Percentiles rank a stretch among this genome's conserved stretches.
phyloP scores from a whole-genome alignment of 129 eudicot genomes.

The Escallonia herrerae region DNA sequence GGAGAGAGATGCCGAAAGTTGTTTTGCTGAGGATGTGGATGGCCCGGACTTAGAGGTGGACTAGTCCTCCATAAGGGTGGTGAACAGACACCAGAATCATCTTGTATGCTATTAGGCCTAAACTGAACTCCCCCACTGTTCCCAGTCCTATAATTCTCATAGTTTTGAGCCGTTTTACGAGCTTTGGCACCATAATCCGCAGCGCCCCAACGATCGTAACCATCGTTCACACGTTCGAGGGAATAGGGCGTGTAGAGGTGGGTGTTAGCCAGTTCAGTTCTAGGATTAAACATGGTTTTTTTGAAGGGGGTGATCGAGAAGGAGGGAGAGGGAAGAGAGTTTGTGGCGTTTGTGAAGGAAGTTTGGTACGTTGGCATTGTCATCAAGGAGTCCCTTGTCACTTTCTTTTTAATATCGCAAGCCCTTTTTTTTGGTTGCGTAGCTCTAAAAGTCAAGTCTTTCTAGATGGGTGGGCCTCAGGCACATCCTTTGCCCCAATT shows the following conservation, averaged over 20 bases:
- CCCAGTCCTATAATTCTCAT: slow-evolving; percentile 14
- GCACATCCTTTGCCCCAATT: slow-evolving; percentile 7
- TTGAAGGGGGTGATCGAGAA: not conserved
- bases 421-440: slow-evolving; percentile 1
- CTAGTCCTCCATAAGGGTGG: slow-evolving; percentile 59
- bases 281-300: slow-evolving; percentile 40
- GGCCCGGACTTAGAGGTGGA: slow-evolving; percentile 27
- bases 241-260: slow-evolving; percentile 10
- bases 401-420: not conserved
- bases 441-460: slow-evolving; percentile 37
- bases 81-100: slow-evolving; percentile 45
- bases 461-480: slow-evolving; percentile 43
- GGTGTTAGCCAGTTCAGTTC: slow-evolving; percentile 13
- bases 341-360: slow-evolving; percentile 7
- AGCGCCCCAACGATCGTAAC: slow-evolving; percentile 1
- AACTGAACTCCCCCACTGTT: slow-evolving; percentile 37
- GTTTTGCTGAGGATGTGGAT: slow-evolving; percentile 6
- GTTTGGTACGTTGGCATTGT: slow-evolving; percentile 27
- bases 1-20: slow-evolving; percentile 36
- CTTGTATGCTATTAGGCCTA: slow-evolving; percentile 27
- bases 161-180: slow-evolving; percentile 15
- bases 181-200: not conserved
- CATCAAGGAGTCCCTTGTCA: slow-evolving; percentile 29
- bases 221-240: not conserved
- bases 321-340: not conserved